These are phyloP conservation scores for Aspergillus sp. DNA, from an alignment of 2,329 filamentous ascomycete genomes.

Conservation along the genomic window DNA sequence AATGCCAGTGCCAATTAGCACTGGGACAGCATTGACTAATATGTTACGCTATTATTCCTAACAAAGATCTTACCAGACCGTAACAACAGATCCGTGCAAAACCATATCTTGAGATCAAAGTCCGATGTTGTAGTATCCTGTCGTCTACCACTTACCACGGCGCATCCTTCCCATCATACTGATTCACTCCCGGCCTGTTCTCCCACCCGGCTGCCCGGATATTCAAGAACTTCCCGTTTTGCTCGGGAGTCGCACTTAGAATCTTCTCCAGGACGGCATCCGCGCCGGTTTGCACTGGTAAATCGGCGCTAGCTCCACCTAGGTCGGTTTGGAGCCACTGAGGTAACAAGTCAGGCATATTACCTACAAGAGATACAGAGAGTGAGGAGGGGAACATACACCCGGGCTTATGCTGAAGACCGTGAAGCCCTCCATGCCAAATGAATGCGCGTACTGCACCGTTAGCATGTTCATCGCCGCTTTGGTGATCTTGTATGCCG, in stretches of 20 bases:
- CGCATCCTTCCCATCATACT: slow-evolving; percentile 30
- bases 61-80: too few relatives aligned
- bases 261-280: slow-evolving; percentile 40
- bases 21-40: too few relatives aligned
- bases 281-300: slow-evolving; percentile 34
- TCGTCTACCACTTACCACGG: slow-evolving; percentile 18
- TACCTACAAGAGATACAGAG: neutral
- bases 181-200: slow-evolving; percentile 25
- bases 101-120: too few relatives aligned
- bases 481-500: slow-evolving; percentile 41
- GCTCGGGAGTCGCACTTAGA: slow-evolving; percentile 27
- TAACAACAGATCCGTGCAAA: too few relatives aligned
- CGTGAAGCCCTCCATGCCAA: slow-evolving; percentile 34
- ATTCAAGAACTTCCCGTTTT: slow-evolving; percentile 44
- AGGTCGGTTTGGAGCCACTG: slow-evolving; percentile 43
- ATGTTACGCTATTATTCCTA: too few relatives aligned
- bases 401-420: slow-evolving; percentile 38
- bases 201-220: slow-evolving; percentile 34
- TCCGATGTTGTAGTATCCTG: too few relatives aligned
- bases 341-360: neutral
- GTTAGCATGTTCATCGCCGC: slow-evolving; percentile 43
- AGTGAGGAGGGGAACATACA: slow-evolving; percentile 22
- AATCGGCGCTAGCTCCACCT: slow-evolving; percentile 34
- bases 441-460: slow-evolving; percentile 20
- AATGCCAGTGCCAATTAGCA: too few relatives aligned